Conservation (phyloP, 129 eudicot species). For the Centrapalus pauciflorus region DNA sequence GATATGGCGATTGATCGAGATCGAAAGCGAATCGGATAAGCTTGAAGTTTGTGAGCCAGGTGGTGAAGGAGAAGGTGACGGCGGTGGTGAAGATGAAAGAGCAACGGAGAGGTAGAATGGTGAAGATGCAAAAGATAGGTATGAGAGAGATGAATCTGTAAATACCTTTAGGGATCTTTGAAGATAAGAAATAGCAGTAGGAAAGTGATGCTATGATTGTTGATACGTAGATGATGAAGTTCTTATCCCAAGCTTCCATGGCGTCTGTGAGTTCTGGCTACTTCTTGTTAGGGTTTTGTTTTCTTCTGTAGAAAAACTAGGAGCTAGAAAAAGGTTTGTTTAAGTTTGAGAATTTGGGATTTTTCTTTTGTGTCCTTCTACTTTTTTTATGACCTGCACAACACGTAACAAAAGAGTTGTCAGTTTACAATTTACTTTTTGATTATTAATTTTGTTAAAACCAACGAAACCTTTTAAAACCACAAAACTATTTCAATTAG, state of each 20-base stretch:
- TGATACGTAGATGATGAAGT: slow-evolving; percentile 5
- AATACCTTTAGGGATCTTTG: slow-evolving; percentile 40
- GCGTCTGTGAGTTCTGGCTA: not conserved
- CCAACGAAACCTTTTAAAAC: too few relatives aligned
- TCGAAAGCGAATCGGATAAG: slow-evolving; percentile 45
- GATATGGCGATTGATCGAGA: slow-evolving; percentile 19
- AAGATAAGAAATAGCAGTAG: slow-evolving; percentile 42
- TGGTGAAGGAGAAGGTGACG: slow-evolving; percentile 38
- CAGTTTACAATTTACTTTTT: too few relatives aligned
- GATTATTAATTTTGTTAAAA: too few relatives aligned
- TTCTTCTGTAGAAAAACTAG: too few relatives aligned
- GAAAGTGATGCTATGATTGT: slow-evolving; percentile 26
- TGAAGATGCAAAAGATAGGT: slow-evolving; percentile 40
- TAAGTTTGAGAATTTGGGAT: too few relatives aligned
- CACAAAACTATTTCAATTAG: too few relatives aligned
- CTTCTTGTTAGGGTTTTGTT: too few relatives aligned
- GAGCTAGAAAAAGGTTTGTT: too few relatives aligned
- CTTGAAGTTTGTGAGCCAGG: slow-evolving; percentile 50
- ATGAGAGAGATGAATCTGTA: slow-evolving; percentile 41
- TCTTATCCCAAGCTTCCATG: slow-evolving; percentile 18
- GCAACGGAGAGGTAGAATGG: slow-evolving; percentile 38
- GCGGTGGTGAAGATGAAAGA: slow-evolving; percentile 34
- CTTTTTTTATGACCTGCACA: too few relatives aligned
- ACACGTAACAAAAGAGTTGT: too few relatives aligned
- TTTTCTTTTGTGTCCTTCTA: too few relatives aligned